Evolutionary conservation across 805 yeast species (phyloP).

Genomic region (Cyberlindnera saturnus): DNA sequence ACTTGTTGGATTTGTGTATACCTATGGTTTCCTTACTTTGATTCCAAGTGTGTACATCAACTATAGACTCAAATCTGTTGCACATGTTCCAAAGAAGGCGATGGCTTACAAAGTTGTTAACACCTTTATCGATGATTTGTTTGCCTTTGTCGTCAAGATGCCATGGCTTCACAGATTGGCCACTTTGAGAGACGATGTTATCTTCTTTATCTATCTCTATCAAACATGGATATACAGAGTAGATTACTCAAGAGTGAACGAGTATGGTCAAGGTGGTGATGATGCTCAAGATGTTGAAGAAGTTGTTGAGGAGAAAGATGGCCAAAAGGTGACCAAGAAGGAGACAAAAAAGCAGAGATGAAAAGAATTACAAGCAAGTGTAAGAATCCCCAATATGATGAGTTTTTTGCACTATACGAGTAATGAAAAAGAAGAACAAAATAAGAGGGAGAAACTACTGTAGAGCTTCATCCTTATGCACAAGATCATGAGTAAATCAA

Average conservation of each 20-base stretch:
- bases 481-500: too few species aligned
- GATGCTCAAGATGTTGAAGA: slow-evolving; percentile 5
- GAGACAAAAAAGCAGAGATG: slow-evolving; percentile 4
- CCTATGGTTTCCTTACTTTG: slow-evolving; percentile 34
- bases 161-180: slow-evolving; percentile 36
- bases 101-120: slow-evolving; percentile 36
- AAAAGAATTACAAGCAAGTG: neutral
- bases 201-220: slow-evolving; percentile 33
- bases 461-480: too few species aligned
- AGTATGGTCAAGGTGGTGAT: slow-evolving; percentile 32
- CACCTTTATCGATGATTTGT: slow-evolving; percentile 35
- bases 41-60: slow-evolving; percentile 37
- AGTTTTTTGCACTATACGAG: too few species aligned
- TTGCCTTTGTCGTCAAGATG: slow-evolving; percentile 37
- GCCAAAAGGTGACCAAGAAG: neutral
- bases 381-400: too few species aligned
- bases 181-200: slow-evolving; percentile 35
- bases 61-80: slow-evolving; percentile 36
- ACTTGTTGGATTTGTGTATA: slow-evolving; percentile 35
- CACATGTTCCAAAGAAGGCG: slow-evolving; percentile 35
- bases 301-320: slow-evolving; percentile 5
- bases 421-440: too few species aligned
- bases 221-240: slow-evolving; percentile 36
- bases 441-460: too few species aligned
- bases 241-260: slow-evolving; percentile 31